phyloP scores from a whole-genome alignment of 1,139 yeast genomes.

The Suhomyces bolitotheri region DNA sequence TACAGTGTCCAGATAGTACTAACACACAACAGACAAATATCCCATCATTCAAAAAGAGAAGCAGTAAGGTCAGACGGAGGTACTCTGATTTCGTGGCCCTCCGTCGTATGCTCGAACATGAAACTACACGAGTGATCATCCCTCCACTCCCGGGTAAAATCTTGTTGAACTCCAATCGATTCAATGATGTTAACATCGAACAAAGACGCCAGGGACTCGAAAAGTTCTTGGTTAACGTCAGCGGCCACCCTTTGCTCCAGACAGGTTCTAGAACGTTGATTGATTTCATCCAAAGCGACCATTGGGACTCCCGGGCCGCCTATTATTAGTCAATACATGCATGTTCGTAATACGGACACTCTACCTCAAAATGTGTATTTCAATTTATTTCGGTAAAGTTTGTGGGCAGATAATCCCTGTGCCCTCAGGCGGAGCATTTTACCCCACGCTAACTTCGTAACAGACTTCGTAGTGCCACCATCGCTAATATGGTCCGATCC shows the following conservation, averaged over 20 bases:
- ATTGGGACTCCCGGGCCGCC: conserved; percentile 58
- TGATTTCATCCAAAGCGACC: conserved; percentile 85
- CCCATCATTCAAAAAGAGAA: conserved; percentile 75
- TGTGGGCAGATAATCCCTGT: neutral
- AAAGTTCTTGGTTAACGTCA: conserved; percentile 73
- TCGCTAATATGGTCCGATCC: no score
- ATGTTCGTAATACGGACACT: no score
- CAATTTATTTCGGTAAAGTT: no score
- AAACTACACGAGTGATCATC: conserved; percentile 73
- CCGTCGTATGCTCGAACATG: conserved; percentile 71
- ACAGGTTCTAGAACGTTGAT: conserved; percentile 83
- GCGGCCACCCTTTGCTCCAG: conserved; percentile 92
- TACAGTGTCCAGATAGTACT: conserved; percentile 13
- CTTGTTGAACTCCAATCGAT: conserved; percentile 65
- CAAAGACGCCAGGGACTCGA: conserved; percentile 83
- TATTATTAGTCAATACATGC: conserved; percentile 19
- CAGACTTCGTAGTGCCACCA: no score
- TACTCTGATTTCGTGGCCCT: conserved; percentile 89
- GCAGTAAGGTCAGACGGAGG: conserved; percentile 75
- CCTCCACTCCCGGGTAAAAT: conserved; percentile 89
- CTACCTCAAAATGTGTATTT: no score
- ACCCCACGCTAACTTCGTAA: no score
- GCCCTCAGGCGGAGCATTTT: neutral
- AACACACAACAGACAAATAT: conserved; percentile 54
- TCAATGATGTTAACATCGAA: conserved; percentile 82